phyloP scores from a whole-genome alignment of 345 rosid genomes.

The Dovyalis caffra region DNA sequence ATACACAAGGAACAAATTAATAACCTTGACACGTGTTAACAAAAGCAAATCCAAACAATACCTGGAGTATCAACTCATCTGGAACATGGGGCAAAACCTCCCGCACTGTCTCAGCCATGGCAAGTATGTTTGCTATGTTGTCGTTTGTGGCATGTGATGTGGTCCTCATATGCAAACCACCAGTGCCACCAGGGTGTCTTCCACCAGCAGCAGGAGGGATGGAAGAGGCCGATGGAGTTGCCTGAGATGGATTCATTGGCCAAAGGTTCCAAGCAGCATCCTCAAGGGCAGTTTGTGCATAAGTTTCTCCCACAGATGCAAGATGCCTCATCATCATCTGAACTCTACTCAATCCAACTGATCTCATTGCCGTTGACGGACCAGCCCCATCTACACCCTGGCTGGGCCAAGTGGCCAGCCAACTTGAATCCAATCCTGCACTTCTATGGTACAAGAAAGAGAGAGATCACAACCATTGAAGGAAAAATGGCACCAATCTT shows the following conservation, averaged over 20 bases:
- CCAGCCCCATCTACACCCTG: slow-evolving; percentile 87
- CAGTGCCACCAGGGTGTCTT: slow-evolving; percentile 52
- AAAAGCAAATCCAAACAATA: slow-evolving; percentile 22
- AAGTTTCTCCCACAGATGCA: slow-evolving; percentile 93
- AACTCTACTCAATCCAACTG: slow-evolving; percentile 84
- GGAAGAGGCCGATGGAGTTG: slow-evolving; percentile 61
- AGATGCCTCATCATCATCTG: slow-evolving; percentile 99
- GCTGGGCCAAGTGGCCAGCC: slow-evolving; percentile 75
- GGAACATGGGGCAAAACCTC: slow-evolving; percentile 96
- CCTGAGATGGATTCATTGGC: slow-evolving; percentile 72
- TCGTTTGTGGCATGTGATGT: slow-evolving; percentile 49
- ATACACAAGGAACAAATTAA: background rate
- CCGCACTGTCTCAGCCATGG: slow-evolving; percentile 92
- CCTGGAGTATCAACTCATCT: slow-evolving; percentile 89
- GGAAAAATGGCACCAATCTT: background rate
- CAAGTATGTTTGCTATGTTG: slow-evolving; percentile 66
- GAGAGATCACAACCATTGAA: background rate
- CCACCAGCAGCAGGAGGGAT: slow-evolving; percentile 42
- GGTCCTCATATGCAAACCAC: slow-evolving; percentile 63
- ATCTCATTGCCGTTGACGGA: slow-evolving; percentile 73
- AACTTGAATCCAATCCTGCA: slow-evolving; percentile 71
- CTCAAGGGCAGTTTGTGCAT: slow-evolving; percentile 83
- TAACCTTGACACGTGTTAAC: background rate
- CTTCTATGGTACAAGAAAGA: slow-evolving; percentile 46
- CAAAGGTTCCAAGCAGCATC: slow-evolving; percentile 89